A percentile compares a stretch with the other conserved stretches of the same genome.
phyloP scores from a whole-genome alignment of 176 grass and related monocot species.

The Themeda triandra region DNA sequence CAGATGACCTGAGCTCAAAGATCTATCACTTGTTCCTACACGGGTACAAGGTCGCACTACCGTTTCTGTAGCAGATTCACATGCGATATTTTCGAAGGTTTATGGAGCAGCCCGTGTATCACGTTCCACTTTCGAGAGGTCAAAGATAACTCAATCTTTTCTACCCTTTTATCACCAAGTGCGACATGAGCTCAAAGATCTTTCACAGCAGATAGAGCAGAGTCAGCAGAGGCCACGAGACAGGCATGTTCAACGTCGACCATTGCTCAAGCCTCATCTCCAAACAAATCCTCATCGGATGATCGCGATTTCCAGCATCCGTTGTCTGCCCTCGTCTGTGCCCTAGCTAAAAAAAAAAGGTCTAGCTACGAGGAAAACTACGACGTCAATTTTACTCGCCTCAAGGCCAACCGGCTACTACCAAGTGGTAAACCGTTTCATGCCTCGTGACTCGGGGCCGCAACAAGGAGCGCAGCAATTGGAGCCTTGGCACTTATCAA shows the following conservation, averaged over 20 bases:
- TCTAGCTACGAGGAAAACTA: neutral
- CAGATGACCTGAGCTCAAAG: too few relatives aligned
- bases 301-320: neutral
- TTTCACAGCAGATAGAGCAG: neutral
- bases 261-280: neutral
- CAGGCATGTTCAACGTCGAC: neutral
- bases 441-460: slow-evolving; percentile 14
- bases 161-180: neutral
- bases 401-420: neutral
- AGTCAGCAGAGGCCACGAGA: neutral
- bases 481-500: neutral
- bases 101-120: neutral
- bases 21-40: neutral
- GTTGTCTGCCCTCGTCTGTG: neutral
- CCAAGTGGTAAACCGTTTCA: neutral
- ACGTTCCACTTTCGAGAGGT: neutral
- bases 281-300: neutral
- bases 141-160: neutral
- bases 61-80: neutral
- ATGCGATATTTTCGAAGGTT: neutral
- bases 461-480: neutral
- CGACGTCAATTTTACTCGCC: neutral
- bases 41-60: neutral
- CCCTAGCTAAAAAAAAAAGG: neutral
- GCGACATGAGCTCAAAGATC: neutral